These are phyloP conservation scores for Lachancea waltii DNA, from an alignment of 805 yeast genomes.

Conservation along the genomic window DNA sequence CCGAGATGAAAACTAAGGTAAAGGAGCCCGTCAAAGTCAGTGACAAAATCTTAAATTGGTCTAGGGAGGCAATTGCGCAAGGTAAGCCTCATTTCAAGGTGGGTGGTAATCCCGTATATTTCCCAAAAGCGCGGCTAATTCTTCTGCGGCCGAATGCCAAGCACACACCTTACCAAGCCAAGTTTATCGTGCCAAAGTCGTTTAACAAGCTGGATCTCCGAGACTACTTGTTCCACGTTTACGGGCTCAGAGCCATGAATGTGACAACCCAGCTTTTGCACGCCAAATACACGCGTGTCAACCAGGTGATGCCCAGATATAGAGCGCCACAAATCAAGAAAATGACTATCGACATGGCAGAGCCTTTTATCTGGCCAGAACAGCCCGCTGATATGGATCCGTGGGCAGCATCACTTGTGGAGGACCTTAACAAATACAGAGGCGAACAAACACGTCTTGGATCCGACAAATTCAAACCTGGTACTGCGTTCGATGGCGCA, in stretches of 20 bases:
- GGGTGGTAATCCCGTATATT: slow-evolving; percentile 70
- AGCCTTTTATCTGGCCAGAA: slow-evolving; percentile 95
- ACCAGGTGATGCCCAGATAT: slow-evolving; percentile 56
- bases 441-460: slow-evolving; percentile 48
- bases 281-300: slow-evolving; percentile 58
- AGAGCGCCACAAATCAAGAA: slow-evolving; percentile 80
- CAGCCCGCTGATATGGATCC: slow-evolving; percentile 40
- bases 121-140: slow-evolving; percentile 80
- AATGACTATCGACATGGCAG: slow-evolving; percentile 94
- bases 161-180: slow-evolving; percentile 95
- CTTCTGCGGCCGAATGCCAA: slow-evolving; percentile 89
- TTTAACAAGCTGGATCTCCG: slow-evolving; percentile 92
- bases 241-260: slow-evolving; percentile 84
- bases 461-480: slow-evolving; percentile 62
- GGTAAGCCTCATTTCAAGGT: slow-evolving; percentile 76
- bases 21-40: slow-evolving; percentile 11
- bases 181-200: slow-evolving; percentile 86
- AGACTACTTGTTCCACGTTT: slow-evolving; percentile 85
- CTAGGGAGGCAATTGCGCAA: slow-evolving; percentile 46
- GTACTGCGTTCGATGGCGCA: slow-evolving; percentile 66
- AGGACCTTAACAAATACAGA: slow-evolving; percentile 47
- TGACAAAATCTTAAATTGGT: slow-evolving; percentile 30
- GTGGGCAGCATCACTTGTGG: slow-evolving; percentile 37
- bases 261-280: slow-evolving; percentile 81
- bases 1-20: neutral